phyloP scores from a whole-genome alignment of 2,329 filamentous ascomycete species.

The Scortechinia acanthostroma region DNA sequence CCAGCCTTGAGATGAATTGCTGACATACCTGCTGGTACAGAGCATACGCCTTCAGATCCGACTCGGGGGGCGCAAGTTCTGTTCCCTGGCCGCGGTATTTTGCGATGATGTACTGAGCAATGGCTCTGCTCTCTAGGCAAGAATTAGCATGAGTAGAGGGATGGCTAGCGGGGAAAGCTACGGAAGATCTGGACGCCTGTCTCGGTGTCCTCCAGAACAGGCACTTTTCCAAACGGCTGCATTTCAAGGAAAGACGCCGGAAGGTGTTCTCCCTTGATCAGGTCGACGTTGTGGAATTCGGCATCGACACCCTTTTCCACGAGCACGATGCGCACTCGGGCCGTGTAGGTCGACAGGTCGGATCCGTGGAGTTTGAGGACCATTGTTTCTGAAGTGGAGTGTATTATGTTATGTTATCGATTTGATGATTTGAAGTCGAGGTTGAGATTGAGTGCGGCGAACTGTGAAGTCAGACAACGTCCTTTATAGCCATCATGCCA shows the following conservation, averaged over 20 bases:
- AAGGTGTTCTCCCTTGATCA: constrained; percentile 16
- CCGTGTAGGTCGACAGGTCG: constrained; percentile 11
- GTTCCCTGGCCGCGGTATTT: no score
- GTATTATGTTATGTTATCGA: no score
- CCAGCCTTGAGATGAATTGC: no score
- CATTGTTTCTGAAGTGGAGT: no score
- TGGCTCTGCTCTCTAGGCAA: constrained; percentile 18
- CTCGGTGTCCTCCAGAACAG: constrained; percentile 20
- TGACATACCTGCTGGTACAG: constrained; percentile 13
- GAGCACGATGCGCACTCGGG: constrained; percentile 15
- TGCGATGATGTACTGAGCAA: no score
- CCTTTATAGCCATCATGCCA: no score
- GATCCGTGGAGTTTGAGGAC: constrained; percentile 18
- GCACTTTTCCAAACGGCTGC: constrained; percentile 23
- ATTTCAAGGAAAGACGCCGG: constrained; percentile 10
- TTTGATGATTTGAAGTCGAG: no score
- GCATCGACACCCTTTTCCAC: constrained; percentile 16
- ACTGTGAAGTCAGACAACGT: no score
- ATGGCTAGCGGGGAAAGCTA: neutral
- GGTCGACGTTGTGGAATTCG: constrained; percentile 14
- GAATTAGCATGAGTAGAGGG: neutral
- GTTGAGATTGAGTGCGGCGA: no score
- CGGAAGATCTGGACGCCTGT: constrained; percentile 11
- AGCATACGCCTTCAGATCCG: constrained; percentile 13
- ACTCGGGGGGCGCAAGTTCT: no score